Percentiles rank a stretch among this genome's conserved stretches.
Conservation (phyloP, 805 yeast species). For the Scheffersomyces stipitis region DNA sequence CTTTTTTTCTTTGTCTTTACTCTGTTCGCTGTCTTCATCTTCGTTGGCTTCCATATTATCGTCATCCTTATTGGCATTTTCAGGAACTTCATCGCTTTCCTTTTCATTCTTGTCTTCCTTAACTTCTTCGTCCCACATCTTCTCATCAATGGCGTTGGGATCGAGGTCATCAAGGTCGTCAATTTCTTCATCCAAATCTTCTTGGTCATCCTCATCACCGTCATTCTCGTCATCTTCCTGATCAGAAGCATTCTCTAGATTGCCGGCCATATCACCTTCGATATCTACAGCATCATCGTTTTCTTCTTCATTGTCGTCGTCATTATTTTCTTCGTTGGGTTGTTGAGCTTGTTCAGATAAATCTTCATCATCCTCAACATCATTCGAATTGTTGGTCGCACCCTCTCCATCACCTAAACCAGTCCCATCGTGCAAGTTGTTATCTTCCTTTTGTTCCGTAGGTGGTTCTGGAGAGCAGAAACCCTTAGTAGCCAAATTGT, state of each 20-base stretch:
- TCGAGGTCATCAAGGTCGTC: constrained; percentile 88
- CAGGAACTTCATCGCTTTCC: constrained; percentile 70
- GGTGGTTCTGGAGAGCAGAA: constrained; percentile 91
- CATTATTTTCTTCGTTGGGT: constrained; percentile 66
- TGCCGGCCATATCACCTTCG: constrained; percentile 97
- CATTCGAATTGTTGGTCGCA: constrained; percentile 75
- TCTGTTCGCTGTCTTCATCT: constrained; percentile 37
- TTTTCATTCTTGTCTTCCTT: constrained; percentile 76
- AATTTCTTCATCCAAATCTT: constrained; percentile 83
- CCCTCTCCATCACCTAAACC: constrained; percentile 94
- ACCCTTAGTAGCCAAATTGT: constrained; percentile 70
- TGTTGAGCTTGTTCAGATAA: constrained; percentile 74
- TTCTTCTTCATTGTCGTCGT: constrained; percentile 59
- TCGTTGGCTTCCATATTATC: constrained; percentile 50
- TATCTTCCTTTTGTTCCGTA: constrained; percentile 57
- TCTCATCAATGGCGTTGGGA: constrained; percentile 93
- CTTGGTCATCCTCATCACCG: constrained; percentile 41
- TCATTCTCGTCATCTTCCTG: constrained; percentile 56
- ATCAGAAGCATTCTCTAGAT: constrained; percentile 74
- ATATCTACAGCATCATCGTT: constrained; percentile 90
- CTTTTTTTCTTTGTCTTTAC: constrained; percentile 16
- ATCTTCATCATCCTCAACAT: constrained; percentile 90
- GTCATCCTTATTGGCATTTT: constrained; percentile 50
- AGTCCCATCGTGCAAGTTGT: constrained; percentile 77
- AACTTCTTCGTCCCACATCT: constrained; percentile 96